Evolutionary conservation across 2,329 filamentous ascomycete species (phyloP).

Genomic region (Cladophialophora immunda): DNA sequence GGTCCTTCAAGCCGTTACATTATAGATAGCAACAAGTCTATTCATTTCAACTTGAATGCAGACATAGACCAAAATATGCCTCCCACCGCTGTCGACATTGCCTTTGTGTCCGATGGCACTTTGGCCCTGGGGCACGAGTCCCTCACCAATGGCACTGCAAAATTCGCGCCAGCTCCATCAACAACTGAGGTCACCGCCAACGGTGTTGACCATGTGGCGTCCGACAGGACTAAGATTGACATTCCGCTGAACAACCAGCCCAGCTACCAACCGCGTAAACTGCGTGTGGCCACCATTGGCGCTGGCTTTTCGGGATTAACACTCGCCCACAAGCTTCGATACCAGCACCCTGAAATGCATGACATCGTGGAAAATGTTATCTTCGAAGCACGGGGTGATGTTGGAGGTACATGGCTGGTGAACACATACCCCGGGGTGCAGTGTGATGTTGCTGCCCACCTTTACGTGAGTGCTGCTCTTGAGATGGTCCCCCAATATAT

Average conservation of each 20-base stretch:
- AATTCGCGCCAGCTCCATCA: not conserved
- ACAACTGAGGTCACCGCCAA: not conserved
- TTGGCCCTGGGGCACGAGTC: not conserved
- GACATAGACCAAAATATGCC: no score
- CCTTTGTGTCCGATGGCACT: no score
- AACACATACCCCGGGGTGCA: constrained; percentile 52
- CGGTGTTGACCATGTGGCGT: not conserved
- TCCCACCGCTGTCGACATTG: no score
- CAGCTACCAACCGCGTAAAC: constrained; percentile 28
- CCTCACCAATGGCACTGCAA: not conserved
- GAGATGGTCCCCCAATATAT: no score
- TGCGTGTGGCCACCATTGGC: constrained; percentile 40
- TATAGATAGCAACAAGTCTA: no score
- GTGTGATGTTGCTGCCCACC: constrained; percentile 74
- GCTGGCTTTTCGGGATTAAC: constrained; percentile 47
- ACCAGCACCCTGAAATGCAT: constrained; percentile 45
- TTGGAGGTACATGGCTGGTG: constrained; percentile 54
- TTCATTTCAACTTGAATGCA: no score
- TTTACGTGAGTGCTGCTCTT: constrained; percentile 63
- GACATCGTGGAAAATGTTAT: constrained; percentile 50
- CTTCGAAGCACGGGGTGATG: constrained; percentile 52
- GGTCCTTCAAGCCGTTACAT: no score
- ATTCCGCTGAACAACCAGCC: constrained; percentile 34
- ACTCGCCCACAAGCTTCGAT: constrained; percentile 52
- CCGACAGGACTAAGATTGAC: constrained; percentile 25